These are phyloP conservation scores for Amanita brunnescens DNA, from an alignment of 768 basidiomycete species.

Conservation along the genomic window DNA sequence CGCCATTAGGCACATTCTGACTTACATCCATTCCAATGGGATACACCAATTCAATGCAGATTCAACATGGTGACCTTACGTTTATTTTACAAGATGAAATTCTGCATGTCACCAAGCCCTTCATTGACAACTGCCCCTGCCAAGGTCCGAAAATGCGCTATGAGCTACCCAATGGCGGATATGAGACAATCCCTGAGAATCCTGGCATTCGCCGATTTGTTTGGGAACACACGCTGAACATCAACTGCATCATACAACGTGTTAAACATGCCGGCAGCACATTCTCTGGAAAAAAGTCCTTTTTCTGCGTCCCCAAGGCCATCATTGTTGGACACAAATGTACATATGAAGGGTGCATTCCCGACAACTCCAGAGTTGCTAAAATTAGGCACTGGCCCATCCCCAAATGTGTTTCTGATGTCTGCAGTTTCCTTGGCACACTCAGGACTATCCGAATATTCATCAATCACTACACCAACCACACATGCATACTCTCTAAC, in stretches of 20 bases:
- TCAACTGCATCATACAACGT: slow-evolving; percentile 28
- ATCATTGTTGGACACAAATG: slow-evolving; percentile 30
- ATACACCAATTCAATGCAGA: slow-evolving; percentile 14
- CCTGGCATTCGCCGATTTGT: slow-evolving; percentile 26
- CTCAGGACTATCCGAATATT: too few relatives aligned
- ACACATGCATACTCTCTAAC: too few relatives aligned
- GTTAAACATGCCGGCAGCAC: slow-evolving; percentile 29
- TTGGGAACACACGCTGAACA: slow-evolving; percentile 27
- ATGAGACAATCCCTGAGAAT: slow-evolving; percentile 29
- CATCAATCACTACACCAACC: too few relatives aligned
- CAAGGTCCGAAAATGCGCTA: slow-evolving; percentile 25
- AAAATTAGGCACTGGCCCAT: not conserved
- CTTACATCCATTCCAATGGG: slow-evolving; percentile 12
- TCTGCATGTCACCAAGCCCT: slow-evolving; percentile 24
- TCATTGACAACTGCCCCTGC: slow-evolving; percentile 20
- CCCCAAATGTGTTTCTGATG: not conserved
- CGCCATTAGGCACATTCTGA: slow-evolving; percentile 10
- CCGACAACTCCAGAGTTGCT: slow-evolving; percentile 15
- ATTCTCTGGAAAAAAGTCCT: slow-evolving; percentile 26
- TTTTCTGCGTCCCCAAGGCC: slow-evolving; percentile 18
- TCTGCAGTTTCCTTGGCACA: not conserved
- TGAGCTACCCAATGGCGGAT: slow-evolving; percentile 15
- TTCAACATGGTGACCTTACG: slow-evolving; percentile 14
- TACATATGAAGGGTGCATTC: slow-evolving; percentile 21
- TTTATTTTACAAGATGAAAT: slow-evolving; percentile 32